These are phyloP conservation scores for Emergomyces orientalis DNA, from an alignment of 2,329 filamentous ascomycete species.

Conservation along the genomic window DNA sequence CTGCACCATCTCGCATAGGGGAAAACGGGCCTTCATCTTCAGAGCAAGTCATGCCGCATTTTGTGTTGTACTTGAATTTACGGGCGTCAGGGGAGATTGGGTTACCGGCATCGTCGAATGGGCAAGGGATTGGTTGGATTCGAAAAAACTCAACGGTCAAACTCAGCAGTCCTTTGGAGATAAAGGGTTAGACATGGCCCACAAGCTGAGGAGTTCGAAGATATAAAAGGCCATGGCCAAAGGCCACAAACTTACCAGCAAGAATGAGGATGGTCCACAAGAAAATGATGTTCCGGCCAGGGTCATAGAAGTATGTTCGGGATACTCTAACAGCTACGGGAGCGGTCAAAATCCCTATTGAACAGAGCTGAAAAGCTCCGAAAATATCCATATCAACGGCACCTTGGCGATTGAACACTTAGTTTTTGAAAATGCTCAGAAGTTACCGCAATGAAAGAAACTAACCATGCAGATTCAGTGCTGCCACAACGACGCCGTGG, in stretches of 20 bases:
- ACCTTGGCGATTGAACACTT: slow-evolving; percentile 30
- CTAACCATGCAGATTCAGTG: slow-evolving; percentile 51
- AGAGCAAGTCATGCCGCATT: slow-evolving; percentile 44
- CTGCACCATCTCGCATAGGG: slow-evolving; percentile 46
- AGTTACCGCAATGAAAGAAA: neutral
- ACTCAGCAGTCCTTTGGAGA: slow-evolving; percentile 45
- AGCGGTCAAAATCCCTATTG: slow-evolving; percentile 56
- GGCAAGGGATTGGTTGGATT: slow-evolving; percentile 38
- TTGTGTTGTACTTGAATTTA: slow-evolving; percentile 39
- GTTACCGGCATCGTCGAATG: slow-evolving; percentile 30
- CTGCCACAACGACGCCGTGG: slow-evolving; percentile 53
- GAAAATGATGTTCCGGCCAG: slow-evolving; percentile 57
- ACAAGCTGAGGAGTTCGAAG: slow-evolving; percentile 7
- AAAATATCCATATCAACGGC: slow-evolving; percentile 61
- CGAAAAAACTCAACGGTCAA: slow-evolving; percentile 58
- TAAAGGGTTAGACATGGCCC: neutral
- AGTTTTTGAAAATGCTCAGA: neutral
- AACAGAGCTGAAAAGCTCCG: slow-evolving; percentile 58
- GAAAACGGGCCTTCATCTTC: slow-evolving; percentile 43
- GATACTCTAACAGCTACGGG: slow-evolving; percentile 55
- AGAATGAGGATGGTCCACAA: slow-evolving; percentile 55
- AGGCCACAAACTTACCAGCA: slow-evolving; percentile 39
- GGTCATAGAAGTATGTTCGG: slow-evolving; percentile 54
- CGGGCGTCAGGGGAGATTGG: slow-evolving; percentile 28
- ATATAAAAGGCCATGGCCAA: neutral